phyloP scores from a whole-genome alignment of 495 filamentous ascomycete species.

The Chaetomium fimeti region DNA sequence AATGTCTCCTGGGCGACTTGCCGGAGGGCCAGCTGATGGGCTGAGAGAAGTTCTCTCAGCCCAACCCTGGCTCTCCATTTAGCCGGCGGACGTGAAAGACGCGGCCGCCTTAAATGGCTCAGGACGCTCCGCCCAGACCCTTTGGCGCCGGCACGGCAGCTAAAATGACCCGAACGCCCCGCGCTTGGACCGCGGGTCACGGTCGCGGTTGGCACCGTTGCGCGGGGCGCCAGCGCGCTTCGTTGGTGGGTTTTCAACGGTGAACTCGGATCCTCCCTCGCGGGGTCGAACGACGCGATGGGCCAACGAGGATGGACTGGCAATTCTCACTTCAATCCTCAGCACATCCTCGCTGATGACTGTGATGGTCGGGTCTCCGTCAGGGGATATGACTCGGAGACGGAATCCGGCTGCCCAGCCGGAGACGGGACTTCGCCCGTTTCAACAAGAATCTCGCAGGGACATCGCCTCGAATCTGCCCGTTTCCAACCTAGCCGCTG shows the following conservation, averaged over 20 bases:
- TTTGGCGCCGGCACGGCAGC: background rate
- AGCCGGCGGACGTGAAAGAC: background rate
- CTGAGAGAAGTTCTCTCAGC: background rate
- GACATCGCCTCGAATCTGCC: background rate
- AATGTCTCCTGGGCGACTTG: slow-evolving; percentile 18
- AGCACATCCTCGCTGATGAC: background rate
- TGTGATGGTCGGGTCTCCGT: background rate
- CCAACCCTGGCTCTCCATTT: background rate
- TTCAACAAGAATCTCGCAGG: background rate
- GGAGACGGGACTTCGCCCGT: background rate
- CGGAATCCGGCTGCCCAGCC: no score
- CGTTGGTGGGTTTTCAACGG: background rate
- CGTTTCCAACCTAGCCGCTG: background rate
- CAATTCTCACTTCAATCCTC: background rate
- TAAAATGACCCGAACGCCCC: background rate
- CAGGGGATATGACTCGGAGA: background rate
- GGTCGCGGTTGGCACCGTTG: background rate
- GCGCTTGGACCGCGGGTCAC: slow-evolving; percentile 3
- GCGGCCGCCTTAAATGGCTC: background rate
- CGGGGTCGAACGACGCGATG: no score
- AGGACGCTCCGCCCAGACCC: no score
- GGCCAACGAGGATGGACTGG: background rate
- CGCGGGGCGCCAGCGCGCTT: slow-evolving; percentile 1
- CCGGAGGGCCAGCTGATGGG: slow-evolving; percentile 11
- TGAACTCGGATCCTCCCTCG: background rate